phyloP scores from a whole-genome alignment of 805 yeast genomes.

The Lipomyces yamadae region DNA sequence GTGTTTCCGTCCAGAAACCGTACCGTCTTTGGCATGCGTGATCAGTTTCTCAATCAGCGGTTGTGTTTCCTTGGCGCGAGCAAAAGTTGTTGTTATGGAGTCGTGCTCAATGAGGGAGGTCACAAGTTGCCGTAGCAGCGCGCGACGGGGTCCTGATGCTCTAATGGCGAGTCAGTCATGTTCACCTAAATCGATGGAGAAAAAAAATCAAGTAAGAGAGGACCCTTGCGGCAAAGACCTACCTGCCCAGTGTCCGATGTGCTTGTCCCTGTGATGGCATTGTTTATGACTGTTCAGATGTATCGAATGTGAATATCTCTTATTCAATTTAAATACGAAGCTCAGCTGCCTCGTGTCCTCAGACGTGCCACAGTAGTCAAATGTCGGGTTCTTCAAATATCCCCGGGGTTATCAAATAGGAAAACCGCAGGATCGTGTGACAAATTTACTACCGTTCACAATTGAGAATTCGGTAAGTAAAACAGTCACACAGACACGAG shows the following conservation, averaged over 20 bases:
- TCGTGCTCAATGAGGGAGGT: conserved; percentile 72
- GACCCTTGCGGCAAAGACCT: background rate
- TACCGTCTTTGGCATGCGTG: conserved; percentile 57
- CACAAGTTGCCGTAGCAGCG: conserved; percentile 61
- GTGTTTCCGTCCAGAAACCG: conserved; percentile 35
- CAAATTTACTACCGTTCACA: background rate
- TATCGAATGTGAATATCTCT: background rate
- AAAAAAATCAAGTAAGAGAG: background rate
- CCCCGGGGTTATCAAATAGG: background rate
- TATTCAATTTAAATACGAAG: background rate
- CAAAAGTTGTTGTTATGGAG: conserved; percentile 70
- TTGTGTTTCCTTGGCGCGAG: conserved; percentile 74
- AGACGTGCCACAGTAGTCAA: background rate
- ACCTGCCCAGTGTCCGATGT: conserved; percentile 36
- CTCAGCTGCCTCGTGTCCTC: background rate
- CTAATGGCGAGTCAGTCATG: conserved; percentile 3
- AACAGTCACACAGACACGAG: background rate
- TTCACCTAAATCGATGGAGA: background rate
- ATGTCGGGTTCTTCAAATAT: background rate
- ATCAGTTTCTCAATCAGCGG: conserved; percentile 66
- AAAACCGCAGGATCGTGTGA: background rate
- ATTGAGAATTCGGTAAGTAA: background rate
- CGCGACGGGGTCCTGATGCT: conserved; percentile 31
- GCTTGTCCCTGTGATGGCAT: conserved; percentile 38
- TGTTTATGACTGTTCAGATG: background rate